These are phyloP conservation scores for Fusarium burgessii DNA, from an alignment of 2,329 filamentous ascomycete species.

Conservation along the genomic window DNA sequence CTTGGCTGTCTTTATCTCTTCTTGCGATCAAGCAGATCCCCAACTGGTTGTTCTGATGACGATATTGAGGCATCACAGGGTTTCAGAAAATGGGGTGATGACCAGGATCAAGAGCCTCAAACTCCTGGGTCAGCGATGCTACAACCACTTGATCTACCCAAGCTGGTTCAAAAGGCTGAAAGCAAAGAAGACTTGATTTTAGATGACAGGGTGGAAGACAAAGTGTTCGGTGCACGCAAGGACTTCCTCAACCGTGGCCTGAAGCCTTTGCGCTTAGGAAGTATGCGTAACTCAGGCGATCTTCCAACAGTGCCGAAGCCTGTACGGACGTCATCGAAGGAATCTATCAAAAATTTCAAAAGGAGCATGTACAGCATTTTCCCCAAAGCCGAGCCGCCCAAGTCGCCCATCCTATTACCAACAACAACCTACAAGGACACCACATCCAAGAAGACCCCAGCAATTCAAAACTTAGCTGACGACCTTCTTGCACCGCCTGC, in stretches of 20 bases:
- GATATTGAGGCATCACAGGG: constrained; percentile 14
- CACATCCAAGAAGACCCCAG: constrained; percentile 17
- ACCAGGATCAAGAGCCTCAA: constrained; percentile 26
- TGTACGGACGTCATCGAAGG: constrained; percentile 31
- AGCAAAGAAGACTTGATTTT: constrained; percentile 29
- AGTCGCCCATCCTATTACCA: constrained; percentile 56
- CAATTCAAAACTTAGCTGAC: constrained; percentile 13
- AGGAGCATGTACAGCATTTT: constrained; percentile 47
- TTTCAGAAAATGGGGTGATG: constrained; percentile 36
- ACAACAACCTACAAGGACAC: constrained; percentile 59
- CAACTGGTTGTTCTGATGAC: constrained; percentile 61
- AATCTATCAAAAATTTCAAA: constrained; percentile 42
- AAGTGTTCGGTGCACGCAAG: constrained; percentile 44
- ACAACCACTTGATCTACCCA: constrained; percentile 22
- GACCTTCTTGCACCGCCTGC: constrained; percentile 56
- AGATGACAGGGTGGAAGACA: constrained; percentile 50
- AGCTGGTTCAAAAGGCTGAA: constrained; percentile 17
- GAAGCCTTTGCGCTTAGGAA: constrained; percentile 38
- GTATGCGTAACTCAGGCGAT: constrained; percentile 36
- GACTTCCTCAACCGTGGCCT: constrained; percentile 36
- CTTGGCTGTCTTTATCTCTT: constrained; percentile 75
- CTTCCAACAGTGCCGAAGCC: constrained; percentile 33
- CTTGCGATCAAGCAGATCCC: constrained; percentile 71
- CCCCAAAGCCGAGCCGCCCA: constrained; percentile 36
- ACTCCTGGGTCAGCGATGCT: constrained; percentile 17